phyloP scores from a whole-genome alignment of 192 early-diverging fungal species.

The Lobosporangium transversale region DNA sequence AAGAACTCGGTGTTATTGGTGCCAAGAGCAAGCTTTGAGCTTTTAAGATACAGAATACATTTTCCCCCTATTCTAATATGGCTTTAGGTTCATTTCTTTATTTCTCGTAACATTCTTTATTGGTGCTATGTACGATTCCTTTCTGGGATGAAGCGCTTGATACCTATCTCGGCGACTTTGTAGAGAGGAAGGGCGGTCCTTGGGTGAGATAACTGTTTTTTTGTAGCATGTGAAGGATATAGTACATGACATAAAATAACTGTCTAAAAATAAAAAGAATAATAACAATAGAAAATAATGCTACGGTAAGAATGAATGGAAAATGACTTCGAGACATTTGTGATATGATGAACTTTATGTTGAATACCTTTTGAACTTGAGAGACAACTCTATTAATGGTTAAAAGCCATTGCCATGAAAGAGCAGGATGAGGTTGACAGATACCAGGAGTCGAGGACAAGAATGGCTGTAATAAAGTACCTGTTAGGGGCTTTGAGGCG shows the following conservation, averaged over 20 bases:
- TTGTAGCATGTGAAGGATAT: conserved; percentile 26
- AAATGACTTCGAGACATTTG: too few relatives aligned
- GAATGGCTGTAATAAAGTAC: neutral
- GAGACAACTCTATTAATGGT: conserved; percentile 62
- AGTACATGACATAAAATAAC: conserved; percentile 59
- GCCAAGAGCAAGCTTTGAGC: conserved; percentile 51
- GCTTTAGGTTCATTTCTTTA: neutral
- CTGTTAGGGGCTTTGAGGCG: neutral
- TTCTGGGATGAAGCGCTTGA: conserved; percentile 54
- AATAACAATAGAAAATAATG: neutral
- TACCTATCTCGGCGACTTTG: conserved; percentile 29
- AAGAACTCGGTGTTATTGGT: conserved; percentile 46
- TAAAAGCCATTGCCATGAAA: conserved; percentile 62
- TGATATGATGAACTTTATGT: neutral
- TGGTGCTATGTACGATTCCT: conserved; percentile 34
- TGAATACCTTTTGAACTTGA: conserved; percentile 65
- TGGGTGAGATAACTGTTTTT: conserved; percentile 22
- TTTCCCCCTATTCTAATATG: neutral
- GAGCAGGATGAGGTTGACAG: conserved; percentile 8
- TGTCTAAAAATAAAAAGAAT: conserved; percentile 24
- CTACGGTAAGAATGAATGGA: neutral
- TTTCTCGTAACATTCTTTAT: neutral
- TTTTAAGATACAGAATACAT: neutral
- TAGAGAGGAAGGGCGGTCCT: conserved; percentile 26
- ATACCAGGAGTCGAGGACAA: conserved; percentile 23